Percentiles rank a stretch among this genome's conserved stretches.
phyloP scores from a whole-genome alignment of 441 rosid genomes.

The Syzygium syzygioides region DNA sequence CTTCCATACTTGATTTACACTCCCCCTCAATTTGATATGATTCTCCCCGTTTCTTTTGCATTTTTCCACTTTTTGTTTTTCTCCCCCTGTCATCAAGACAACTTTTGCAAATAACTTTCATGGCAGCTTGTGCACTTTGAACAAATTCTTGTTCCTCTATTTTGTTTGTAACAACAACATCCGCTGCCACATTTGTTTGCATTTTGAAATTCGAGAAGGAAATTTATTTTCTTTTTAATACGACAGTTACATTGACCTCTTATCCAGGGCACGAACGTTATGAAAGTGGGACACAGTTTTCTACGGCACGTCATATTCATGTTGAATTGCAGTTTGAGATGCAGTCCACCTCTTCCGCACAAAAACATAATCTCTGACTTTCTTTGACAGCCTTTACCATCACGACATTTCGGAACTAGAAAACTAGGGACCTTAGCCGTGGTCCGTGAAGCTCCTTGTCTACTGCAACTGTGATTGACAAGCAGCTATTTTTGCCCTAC shows the following conservation, averaged over 20 bases:
- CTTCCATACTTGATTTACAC: too few species aligned
- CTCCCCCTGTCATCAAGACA: too few species aligned
- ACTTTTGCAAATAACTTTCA: too few species aligned
- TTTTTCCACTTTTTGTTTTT: too few species aligned
- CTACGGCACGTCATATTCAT: not conserved
- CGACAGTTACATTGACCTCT: constrained; percentile 18
- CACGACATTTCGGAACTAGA: not conserved
- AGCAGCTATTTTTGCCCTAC: not conserved
- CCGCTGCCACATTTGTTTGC: too few species aligned
- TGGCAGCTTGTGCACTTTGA: too few species aligned
- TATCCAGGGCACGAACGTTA: constrained; percentile 16
- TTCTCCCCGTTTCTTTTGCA: too few species aligned
- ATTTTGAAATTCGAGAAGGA: too few species aligned
- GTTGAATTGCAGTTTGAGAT: not conserved
- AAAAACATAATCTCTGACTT: not conserved
- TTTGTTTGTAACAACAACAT: too few species aligned
- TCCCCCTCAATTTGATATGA: too few species aligned
- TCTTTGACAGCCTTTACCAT: not conserved
- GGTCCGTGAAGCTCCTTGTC: not conserved
- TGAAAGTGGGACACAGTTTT: not conserved
- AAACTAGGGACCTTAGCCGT: not conserved
- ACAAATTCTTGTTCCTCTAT: too few species aligned
- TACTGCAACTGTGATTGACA: not conserved
- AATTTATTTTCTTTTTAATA: too few species aligned
- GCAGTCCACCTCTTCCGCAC: not conserved